Evolutionary conservation across 2,329 filamentous ascomycete genomes (phyloP).

Genomic region (Pseudogymnoascus sp.): DNA sequence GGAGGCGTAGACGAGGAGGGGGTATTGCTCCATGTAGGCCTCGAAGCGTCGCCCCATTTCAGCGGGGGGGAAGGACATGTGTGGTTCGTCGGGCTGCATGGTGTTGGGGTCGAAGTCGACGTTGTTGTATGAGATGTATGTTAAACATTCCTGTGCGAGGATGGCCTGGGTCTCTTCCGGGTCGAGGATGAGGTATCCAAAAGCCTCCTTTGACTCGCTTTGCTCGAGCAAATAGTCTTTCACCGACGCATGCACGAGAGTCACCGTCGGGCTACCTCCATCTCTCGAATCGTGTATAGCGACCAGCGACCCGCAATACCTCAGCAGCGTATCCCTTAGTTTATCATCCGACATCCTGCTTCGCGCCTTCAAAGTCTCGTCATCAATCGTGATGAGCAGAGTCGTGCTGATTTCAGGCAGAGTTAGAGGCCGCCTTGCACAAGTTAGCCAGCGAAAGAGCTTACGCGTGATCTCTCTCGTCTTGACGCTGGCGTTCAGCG

Average conservation of each 20-base stretch:
- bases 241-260: background rate
- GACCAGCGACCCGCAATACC: background rate
- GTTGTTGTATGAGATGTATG: background rate
- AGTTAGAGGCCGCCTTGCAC: background rate
- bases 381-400: conserved; percentile 3
- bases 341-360: conserved; percentile 6
- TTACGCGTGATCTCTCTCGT: conserved; percentile 2
- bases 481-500: background rate
- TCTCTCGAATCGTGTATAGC: background rate
- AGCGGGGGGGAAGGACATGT: background rate
- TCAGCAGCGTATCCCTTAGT: background rate
- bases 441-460: conserved; percentile 4
- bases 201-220: background rate
- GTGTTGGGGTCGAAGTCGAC: conserved; percentile 1
- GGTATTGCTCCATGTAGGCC: background rate
- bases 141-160: background rate
- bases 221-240: background rate
- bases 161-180: background rate
- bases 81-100: background rate
- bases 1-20: conserved; percentile 2
- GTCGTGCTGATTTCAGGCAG: conserved; percentile 2
- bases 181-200: background rate
- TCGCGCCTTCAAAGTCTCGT: background rate
- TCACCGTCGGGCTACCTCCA: background rate
- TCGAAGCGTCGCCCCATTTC: background rate